These are phyloP conservation scores for Meyerozyma sp. DNA, from an alignment of 1,139 yeast genomes.

Conservation along the genomic window DNA sequence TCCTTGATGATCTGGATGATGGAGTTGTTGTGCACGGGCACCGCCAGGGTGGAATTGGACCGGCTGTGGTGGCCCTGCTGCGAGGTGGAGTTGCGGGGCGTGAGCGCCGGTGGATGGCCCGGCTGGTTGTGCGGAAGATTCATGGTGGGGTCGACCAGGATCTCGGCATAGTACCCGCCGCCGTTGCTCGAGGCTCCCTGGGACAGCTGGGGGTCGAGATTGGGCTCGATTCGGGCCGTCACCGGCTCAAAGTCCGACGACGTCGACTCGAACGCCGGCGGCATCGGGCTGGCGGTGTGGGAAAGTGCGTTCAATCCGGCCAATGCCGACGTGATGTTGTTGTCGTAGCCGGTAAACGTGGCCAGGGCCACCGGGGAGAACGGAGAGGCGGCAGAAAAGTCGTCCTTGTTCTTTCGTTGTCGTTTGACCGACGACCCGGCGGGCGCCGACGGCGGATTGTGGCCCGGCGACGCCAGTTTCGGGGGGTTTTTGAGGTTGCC, in stretches of 20 bases:
- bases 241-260: conserved; percentile 10
- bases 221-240: conserved; percentile 25
- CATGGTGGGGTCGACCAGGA: conserved; percentile 45
- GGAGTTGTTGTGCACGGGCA: conserved; percentile 31
- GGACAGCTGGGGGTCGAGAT: conserved; percentile 31
- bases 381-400: conserved; percentile 2
- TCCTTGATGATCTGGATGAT: conserved; percentile 40
- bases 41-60: conserved; percentile 5
- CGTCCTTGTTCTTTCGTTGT: conserved; percentile 4
- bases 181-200: conserved; percentile 25
- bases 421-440: conserved; percentile 12
- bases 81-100: conserved; percentile 35
- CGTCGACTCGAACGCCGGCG: conserved; percentile 3
- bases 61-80: conserved; percentile 7
- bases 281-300: conserved; percentile 24
- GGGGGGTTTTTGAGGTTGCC: conserved; percentile 59
- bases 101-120: conserved; percentile 27
- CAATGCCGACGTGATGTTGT: conserved; percentile 38
- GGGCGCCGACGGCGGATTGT: conserved; percentile 5
- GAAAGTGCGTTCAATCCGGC: conserved; percentile 45
- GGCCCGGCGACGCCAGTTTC: conserved; percentile 25
- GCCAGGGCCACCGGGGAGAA: conserved; percentile 35
- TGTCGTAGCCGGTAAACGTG: conserved; percentile 41
- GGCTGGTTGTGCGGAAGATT: conserved; percentile 43
- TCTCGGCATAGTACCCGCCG: conserved; percentile 47